phyloP scores from a whole-genome alignment of 192 early-diverging fungal species.

The Linnemannia elongata region DNA sequence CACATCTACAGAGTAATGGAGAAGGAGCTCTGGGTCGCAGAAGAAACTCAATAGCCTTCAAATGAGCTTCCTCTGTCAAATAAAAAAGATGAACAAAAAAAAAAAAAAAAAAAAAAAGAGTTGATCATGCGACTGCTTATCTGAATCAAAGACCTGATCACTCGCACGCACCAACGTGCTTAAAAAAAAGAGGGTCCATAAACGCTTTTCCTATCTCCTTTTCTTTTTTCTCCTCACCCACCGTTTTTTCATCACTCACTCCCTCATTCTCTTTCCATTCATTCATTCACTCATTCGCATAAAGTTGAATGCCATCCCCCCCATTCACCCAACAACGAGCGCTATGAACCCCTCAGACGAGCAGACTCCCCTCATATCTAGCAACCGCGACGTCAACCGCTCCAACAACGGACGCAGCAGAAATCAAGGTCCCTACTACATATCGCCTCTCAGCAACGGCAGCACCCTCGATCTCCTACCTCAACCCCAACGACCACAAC shows the following conservation, averaged over 20 bases:
- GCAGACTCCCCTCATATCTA: slow-evolving; percentile 36
- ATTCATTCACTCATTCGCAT: slow-evolving; percentile 8
- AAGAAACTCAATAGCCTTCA: slow-evolving; percentile 3
- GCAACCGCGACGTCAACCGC: slow-evolving; percentile 25
- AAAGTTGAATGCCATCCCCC: neutral
- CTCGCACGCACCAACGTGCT: neutral
- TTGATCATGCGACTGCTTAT: neutral
- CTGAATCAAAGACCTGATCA: neutral
- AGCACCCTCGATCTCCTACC: slow-evolving; percentile 3
- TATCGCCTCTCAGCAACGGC: slow-evolving; percentile 5
- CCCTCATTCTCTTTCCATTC: neutral
- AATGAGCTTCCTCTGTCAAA: neutral
- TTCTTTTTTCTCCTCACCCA: neutral
- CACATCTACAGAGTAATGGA: slow-evolving; percentile 45
- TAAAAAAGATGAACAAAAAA: neutral
- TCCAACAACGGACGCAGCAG: slow-evolving; percentile 6
- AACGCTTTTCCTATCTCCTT: neutral
- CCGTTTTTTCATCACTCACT: neutral
- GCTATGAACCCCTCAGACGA: slow-evolving; percentile 23
- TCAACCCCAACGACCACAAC: slow-evolving; percentile 6
- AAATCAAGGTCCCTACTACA: slow-evolving; percentile 7
- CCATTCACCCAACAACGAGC: no score
- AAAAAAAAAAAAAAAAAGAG: neutral
- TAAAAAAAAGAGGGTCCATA: neutral
- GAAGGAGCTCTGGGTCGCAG: slow-evolving; percentile 53